Evolutionary conservation across 495 filamentous ascomycete genomes (phyloP).

Genomic region (Aspergillus affinis): DNA sequence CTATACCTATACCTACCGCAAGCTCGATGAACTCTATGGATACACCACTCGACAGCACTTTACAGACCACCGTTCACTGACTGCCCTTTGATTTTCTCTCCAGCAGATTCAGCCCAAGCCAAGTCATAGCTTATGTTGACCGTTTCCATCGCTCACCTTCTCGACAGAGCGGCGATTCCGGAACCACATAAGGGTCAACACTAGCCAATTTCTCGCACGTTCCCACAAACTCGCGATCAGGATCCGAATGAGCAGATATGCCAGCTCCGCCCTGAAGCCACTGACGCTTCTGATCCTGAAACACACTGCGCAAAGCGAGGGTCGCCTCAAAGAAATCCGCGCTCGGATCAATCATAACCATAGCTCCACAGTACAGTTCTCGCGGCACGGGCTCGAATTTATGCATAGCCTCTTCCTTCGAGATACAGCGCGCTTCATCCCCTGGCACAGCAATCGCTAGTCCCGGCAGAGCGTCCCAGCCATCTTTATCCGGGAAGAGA

Average conservation of each 20-base stretch:
- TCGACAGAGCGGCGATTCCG: neutral
- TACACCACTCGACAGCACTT: too few species aligned
- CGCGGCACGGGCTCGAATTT: neutral
- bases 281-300: slow-evolving; percentile 2
- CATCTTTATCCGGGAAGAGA: neutral
- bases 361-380: neutral
- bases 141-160: too few species aligned
- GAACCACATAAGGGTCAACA: neutral
- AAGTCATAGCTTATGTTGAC: too few species aligned
- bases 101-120: too few species aligned
- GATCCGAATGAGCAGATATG: neutral
- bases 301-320: neutral
- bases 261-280: slow-evolving; percentile 7
- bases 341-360: neutral
- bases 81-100: too few species aligned
- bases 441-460: too few species aligned
- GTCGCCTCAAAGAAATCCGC: neutral
- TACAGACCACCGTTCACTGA: too few species aligned
- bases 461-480: slow-evolving; percentile 1
- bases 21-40: too few species aligned
- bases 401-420: neutral
- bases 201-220: slow-evolving; percentile 5
- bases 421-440: too few species aligned
- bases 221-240: neutral
- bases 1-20: too few species aligned